Evolutionary conservation across 2,329 filamentous ascomycete species (phyloP).

Genomic region (Davidsoniella eucalypti): DNA sequence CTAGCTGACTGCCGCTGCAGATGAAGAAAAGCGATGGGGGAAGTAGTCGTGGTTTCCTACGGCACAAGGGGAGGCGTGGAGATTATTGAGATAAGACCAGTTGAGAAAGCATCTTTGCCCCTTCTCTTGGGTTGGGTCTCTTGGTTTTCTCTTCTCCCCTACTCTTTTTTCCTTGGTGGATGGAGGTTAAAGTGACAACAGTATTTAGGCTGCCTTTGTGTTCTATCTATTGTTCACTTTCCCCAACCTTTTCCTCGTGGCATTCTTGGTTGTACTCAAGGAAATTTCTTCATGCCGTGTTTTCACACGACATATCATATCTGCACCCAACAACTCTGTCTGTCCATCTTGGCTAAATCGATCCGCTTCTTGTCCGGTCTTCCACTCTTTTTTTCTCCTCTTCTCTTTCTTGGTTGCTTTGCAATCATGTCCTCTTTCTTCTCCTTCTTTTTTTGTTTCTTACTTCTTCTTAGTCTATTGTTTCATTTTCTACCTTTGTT

Average conservation of each 20-base stretch:
- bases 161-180: no score
- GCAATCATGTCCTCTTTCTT: background rate
- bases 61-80: background rate
- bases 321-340: background rate
- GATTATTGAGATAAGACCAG: background rate
- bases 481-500: background rate
- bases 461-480: background rate
- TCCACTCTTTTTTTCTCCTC: background rate
- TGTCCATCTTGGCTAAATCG: background rate
- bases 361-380: background rate
- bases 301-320: no score
- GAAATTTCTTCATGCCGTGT: no score
- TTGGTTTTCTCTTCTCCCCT: background rate
- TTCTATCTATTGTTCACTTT: no score
- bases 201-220: no score
- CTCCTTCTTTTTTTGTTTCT: background rate
- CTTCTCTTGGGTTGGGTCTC: background rate
- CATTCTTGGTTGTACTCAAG: no score
- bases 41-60: background rate
- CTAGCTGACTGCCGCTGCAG: constrained; percentile 7
- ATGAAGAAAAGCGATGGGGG: background rate
- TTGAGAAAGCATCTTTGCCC: background rate
- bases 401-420: background rate
- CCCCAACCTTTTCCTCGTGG: no score
- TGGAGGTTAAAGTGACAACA: no score